Base-by-base conservation (phyloP, 2,329 filamentous ascomycete species). In the Diaporthe sp. region DNA sequence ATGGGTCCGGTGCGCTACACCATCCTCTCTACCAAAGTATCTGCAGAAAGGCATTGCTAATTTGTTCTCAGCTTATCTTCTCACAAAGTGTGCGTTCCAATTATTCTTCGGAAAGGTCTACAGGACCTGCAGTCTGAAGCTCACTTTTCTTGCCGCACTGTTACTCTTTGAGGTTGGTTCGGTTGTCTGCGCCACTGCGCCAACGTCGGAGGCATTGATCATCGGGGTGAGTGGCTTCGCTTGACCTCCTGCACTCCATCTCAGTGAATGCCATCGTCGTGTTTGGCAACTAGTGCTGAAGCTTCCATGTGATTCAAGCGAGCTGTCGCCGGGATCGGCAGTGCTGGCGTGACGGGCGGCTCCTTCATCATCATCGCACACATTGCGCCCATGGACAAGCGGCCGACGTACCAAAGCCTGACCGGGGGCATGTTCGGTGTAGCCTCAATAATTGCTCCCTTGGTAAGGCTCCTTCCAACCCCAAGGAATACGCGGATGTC, bases 391-490 rank as follows among this genome's bases (percentile, higher is more conserved):
- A 80, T 81, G 25, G 74, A 75, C 62, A 78, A 78, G 17, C 78
- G 80, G 1, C 80, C 81, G 28, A 49, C 81, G 28, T 82, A 81
- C 75, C 79, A 76, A 31, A 85, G 85, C 72, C 77, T 86, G 17
- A 82, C 87, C 55, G 83, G 83, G 25, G 82, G 80, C 65, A 86
- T 87, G 81, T 88, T 84, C 76, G 86, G 85, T 13, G 82, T 88
- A 28, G 13, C 58, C n/a, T 61, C 37, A 25, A 86, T 89, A 9
- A 85, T 86, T 4, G 88, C 87, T 0, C 88, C 88, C 8, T 79
- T 90, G 15, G 55, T 51, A 22, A 42, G 28, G 6, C 0, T 34
- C 1, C 12, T 13, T 34, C 3, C 2, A 3, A 12, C 25, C 6
- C 9, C 9, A 37, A 34, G 3, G 1, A 58, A 6, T 1, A 1